Percentiles rank a stretch among this genome's conserved stretches.
Conservation (phyloP, 768 basidiomycete species). For the Suillus placidus region DNA sequence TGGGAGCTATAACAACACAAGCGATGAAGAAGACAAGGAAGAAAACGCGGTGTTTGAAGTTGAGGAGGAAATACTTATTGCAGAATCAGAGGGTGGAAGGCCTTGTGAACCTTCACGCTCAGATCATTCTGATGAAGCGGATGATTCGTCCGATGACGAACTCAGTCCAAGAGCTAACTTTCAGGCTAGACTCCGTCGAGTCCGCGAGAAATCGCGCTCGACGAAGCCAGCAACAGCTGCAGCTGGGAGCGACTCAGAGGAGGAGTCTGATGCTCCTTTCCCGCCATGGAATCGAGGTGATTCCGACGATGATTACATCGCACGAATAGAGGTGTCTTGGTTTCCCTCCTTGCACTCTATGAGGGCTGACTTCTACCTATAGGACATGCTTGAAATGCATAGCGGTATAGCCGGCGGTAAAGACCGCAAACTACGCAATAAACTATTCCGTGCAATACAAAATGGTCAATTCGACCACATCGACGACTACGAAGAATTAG, state of each 20-base stretch:
- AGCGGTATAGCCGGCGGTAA: conserved; percentile 46
- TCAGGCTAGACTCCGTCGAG: conserved; percentile 35
- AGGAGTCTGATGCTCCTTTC: conserved; percentile 27
- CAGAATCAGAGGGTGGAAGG: conserved; percentile 27
- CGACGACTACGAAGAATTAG: conserved; percentile 30
- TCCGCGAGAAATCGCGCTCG: conserved; percentile 30
- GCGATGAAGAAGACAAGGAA: conserved; percentile 33
- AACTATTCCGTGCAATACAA: conserved; percentile 59
- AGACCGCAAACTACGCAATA: conserved; percentile 54
- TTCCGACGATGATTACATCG: conserved; percentile 59
- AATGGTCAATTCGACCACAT: conserved; percentile 54
- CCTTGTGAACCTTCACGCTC: neutral
- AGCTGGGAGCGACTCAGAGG: conserved; percentile 33
- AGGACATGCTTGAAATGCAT: conserved; percentile 68
- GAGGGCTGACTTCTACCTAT: conserved; percentile 35
- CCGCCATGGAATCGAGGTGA: conserved; percentile 45
- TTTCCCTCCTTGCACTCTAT: neutral
- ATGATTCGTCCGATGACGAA: conserved; percentile 39
- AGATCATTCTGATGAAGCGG: conserved; percentile 23
- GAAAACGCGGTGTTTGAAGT: conserved; percentile 43
- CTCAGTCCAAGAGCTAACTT: conserved; percentile 38
- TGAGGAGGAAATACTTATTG: conserved; percentile 52
- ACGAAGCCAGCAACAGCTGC: conserved; percentile 9
- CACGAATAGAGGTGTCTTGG: conserved; percentile 52
- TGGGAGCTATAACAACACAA: conserved; percentile 30